Conservation (phyloP, 331 rosid species). For the Rhamnella rubrinervis region DNA sequence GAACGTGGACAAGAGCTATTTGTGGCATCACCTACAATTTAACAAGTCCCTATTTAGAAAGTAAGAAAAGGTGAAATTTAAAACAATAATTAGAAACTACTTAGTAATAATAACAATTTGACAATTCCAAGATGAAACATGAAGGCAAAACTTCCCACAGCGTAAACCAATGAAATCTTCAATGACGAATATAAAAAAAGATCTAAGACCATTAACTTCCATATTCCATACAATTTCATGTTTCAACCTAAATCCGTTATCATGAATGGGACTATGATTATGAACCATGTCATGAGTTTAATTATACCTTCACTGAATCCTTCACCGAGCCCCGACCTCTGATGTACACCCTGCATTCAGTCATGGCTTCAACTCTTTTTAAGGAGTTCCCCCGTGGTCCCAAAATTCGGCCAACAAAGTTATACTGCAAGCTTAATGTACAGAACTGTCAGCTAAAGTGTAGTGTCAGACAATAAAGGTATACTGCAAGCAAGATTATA, state of each 20-base stretch:
- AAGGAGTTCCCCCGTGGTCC: slow-evolving; percentile 96
- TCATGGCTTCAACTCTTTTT: slow-evolving; percentile 93
- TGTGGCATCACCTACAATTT: background rate
- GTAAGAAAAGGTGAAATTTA: background rate
- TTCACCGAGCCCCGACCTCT: slow-evolving; percentile 93
- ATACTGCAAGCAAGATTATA: slow-evolving; percentile 57
- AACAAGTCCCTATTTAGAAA: slow-evolving; percentile 12
- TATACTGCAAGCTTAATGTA: slow-evolving; percentile 64
- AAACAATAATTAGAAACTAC: background rate
- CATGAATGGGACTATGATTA: background rate
- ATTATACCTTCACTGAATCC: slow-evolving; percentile 76
- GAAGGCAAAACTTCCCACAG: too few species aligned
- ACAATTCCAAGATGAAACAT: background rate
- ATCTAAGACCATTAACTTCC: too few species aligned
- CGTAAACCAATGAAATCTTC: too few species aligned
- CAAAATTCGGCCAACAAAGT: slow-evolving; percentile 94
- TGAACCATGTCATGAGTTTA: background rate
- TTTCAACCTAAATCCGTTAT: background rate
- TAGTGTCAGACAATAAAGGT: slow-evolving; percentile 75
- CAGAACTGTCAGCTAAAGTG: slow-evolving; percentile 11
- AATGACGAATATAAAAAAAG: too few species aligned
- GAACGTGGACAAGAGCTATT: slow-evolving; percentile 2
- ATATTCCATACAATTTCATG: background rate
- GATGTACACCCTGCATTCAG: slow-evolving; percentile 90
- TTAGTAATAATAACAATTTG: background rate